phyloP scores from a whole-genome alignment of 148 eudicot genomes.

The Rhododendron ovatum region DNA sequence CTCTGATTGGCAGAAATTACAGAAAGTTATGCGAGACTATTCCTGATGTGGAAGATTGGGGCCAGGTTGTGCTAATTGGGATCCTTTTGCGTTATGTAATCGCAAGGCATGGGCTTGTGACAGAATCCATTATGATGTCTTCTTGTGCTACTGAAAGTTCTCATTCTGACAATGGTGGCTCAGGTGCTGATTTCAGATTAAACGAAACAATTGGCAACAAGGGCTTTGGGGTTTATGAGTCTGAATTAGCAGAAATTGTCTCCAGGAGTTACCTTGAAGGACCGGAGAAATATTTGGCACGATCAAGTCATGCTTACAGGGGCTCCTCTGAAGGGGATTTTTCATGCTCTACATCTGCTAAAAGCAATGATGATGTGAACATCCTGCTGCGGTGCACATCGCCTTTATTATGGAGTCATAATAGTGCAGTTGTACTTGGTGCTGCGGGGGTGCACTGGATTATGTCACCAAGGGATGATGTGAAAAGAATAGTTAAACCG shows the following conservation, averaged over 20 bases:
- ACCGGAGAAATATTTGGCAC: constrained; percentile 83
- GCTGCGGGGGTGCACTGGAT: constrained; percentile 99
- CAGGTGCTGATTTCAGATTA: constrained; percentile 21
- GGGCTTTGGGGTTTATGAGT: constrained; percentile 21
- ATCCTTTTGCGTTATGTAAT: constrained; percentile 79
- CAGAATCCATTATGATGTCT: constrained; percentile 72
- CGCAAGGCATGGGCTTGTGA: constrained; percentile 92
- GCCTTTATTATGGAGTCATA: constrained; percentile 97
- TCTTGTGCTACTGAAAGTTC: constrained; percentile 27
- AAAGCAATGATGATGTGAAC: constrained; percentile 74
- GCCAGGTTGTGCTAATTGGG: constrained; percentile 81
- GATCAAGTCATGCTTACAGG: constrained; percentile 30
- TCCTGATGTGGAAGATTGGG: constrained; percentile 98
- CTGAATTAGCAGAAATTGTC: constrained; percentile 51
- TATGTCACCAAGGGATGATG: constrained; percentile 79
- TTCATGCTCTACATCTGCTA: constrained; percentile 56
- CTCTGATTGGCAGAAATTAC: constrained; percentile 69
- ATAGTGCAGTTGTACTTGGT: constrained; percentile 96
- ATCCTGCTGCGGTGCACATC: constrained; percentile 80
- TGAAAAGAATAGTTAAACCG: constrained; percentile 81
- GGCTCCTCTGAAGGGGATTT: constrained; percentile 29
- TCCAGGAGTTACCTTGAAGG: constrained; percentile 87
- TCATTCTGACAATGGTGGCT: constrained; percentile 31
- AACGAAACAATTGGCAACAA: constrained; percentile 25
- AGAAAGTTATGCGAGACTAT: constrained; percentile 73